Evolutionary conservation across 108 stramenopile genomes (phyloP).

Genomic region (Hondaea fermentalgiana): DNA sequence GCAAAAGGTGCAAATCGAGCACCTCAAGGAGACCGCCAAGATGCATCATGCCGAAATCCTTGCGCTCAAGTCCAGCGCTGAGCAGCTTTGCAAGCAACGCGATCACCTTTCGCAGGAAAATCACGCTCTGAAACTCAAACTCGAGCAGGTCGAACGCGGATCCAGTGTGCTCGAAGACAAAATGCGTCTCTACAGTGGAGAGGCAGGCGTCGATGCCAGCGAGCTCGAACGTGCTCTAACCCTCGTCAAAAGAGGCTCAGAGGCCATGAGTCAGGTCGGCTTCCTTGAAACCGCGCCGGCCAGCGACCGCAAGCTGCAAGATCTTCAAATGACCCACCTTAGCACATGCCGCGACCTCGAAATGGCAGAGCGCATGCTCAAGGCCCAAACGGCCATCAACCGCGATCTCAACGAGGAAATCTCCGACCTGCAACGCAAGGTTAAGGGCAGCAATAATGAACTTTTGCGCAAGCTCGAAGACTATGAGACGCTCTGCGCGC

Average conservation of each 20-base stretch:
- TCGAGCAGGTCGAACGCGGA: not conserved
- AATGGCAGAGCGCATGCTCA: slow-evolving; percentile 57
- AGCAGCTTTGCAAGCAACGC: slow-evolving; percentile 36
- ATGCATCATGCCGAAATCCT: slow-evolving; percentile 43
- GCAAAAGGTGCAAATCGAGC: slow-evolving; percentile 39
- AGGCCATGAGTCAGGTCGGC: not conserved
- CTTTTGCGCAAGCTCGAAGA: slow-evolving; percentile 35
- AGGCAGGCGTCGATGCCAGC: slow-evolving; percentile 47
- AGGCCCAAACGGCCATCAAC: slow-evolving; percentile 53
- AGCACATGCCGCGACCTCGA: slow-evolving; percentile 44
- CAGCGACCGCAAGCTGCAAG: slow-evolving; percentile 30
- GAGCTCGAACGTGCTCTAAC: slow-evolving; percentile 56
- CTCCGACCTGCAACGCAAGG: slow-evolving; percentile 26
- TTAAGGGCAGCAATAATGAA: slow-evolving; percentile 33
- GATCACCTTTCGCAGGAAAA: slow-evolving; percentile 28
- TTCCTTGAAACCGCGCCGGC: slow-evolving; percentile 30
- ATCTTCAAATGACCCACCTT: slow-evolving; percentile 45
- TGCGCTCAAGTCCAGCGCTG: slow-evolving; percentile 44
- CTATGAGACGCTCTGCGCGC: slow-evolving; percentile 40
- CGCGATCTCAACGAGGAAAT: slow-evolving; percentile 54
- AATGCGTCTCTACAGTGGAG: slow-evolving; percentile 28
- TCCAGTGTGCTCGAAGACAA: slow-evolving; percentile 38
- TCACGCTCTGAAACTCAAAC: slow-evolving; percentile 25
- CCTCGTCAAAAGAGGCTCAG: slow-evolving; percentile 31
- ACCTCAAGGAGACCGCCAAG: slow-evolving; percentile 50